Conservation (phyloP, 2,329 filamentous ascomycete genomes). For the Clonostachys byssicola region DNA sequence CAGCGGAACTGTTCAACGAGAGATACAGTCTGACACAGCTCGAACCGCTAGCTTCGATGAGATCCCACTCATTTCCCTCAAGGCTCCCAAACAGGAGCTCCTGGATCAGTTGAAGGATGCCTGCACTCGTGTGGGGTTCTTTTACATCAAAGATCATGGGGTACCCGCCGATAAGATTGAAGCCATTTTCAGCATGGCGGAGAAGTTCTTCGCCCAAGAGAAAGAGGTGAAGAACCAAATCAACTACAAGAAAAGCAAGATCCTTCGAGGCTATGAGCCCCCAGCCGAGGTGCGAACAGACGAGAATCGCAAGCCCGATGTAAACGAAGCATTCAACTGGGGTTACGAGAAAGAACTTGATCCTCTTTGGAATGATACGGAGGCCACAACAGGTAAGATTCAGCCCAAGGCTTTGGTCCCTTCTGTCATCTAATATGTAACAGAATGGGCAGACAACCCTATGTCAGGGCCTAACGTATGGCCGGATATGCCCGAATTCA, state of each 20-base stretch:
- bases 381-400: conserved; percentile 17
- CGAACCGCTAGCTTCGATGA: not conserved
- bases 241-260: not conserved
- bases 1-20: not conserved
- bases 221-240: conserved; percentile 15
- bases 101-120: not conserved
- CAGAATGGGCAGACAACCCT: conserved; percentile 8
- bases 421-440: conserved; percentile 26
- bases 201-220: conserved; percentile 19
- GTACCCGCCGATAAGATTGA: conserved; percentile 24
- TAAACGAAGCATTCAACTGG: conserved; percentile 1
- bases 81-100: not conserved
- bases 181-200: conserved; percentile 8
- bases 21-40: not conserved
- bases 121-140: conserved; percentile 26
- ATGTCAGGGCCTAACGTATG: conserved; percentile 8
- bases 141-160: conserved; percentile 40
- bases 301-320: conserved; percentile 8
- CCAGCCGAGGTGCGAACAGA: conserved; percentile 6
- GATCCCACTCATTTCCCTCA: not conserved
- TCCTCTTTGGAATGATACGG: conserved; percentile 16
- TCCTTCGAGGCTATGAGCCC: not conserved
- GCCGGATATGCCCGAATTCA: conserved; percentile 7
- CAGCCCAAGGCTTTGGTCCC: conserved; percentile 29
- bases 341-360: conserved; percentile 10